Evolutionary conservation across 768 basidiomycete species (phyloP), one percentile per base, ranked within the genome.

Genomic region (Tephrocybe rancida): DNA sequence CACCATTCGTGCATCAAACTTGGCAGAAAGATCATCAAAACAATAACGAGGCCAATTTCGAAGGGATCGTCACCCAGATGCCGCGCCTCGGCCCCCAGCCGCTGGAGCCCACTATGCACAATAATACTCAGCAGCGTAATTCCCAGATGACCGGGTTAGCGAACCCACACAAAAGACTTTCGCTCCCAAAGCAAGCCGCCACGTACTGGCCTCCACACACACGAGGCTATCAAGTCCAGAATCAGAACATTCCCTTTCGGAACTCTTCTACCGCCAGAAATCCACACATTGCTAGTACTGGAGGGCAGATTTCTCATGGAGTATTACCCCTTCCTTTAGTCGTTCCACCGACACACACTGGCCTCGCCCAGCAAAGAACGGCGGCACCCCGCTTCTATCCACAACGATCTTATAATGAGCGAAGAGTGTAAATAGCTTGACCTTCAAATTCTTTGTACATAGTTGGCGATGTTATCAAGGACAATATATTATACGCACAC

Each of bases 201-300:
- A 35, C 29, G 5, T 18, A 47, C 48, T 24, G 44, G 37, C 44
- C 30, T 13, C 13, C 30, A 32, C n/a, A n/a, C n/a, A 13, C 50
- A 46, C 58, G 45, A 51, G 47, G 39, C 21, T 43, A 44, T 41
- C 48, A 48, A 29, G 32, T 35, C 50, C 59, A 44, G 52, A 50
- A 57, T 57, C 59, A 52, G 50, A 60, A 54, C 26, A 44, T 44
- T 8, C 39, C 59, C 27, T 37, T 45, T 30, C 42, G 59, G 46
- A 48, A 52, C 16, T 8, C 32, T 24, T 29, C 24, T 34, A 16
- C 35, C 13, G 19, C 9, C 0, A 16, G 46, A 6, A 35, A 35
- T 34, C 34, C 42, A 35, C 44, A 11, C 34, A 16, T 47, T 13
- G 6, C 30, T 13, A 32, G 30, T 13, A 6, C 30, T 6, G 30